Base-by-base conservation (phyloP, 495 filamentous ascomycete genomes). In the Achaetomiella virescens region DNA sequence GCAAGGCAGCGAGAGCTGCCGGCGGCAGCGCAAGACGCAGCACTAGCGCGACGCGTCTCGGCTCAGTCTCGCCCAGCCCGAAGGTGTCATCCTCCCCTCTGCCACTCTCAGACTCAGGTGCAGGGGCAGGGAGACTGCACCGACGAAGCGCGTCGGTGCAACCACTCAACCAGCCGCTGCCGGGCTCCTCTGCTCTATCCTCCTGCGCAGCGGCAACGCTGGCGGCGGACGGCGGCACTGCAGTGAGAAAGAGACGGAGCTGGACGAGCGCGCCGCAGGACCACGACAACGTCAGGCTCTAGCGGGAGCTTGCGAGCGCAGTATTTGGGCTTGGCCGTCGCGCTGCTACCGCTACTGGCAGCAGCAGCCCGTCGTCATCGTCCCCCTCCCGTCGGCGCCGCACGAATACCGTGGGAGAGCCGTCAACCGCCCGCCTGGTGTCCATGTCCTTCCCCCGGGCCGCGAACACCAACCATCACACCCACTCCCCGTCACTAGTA, bases 1-100 rank as follows among this genome's bases (percentile, higher is more conserved):
- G 70, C 52, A 76, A 74, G n/a, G n/a, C n/a, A 51, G 52, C 62
- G 12, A 68, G 54, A 47, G 61, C 61, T 50, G 63, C 38, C 46
- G 66, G 54, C 44, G 64, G 47, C 58, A 60, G 66, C 65, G 31
- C 27, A 31, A 31, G 9, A 9, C 27, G 62, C 57, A 38, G 42
- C 42, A 22, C 41, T 17, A 53, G 38, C 40, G 18, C 18, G 2
- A 44, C 11, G 11, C 24, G 42, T 21, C n/a, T 52, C 29, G 40
- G 25, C 15, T 50, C 48, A 22, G 31, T 53, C 18, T 48, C 45
- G 6, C 45, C 45, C 5, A 46, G 37, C 17, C 53, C 31, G n/a
- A 41, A 33, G 52, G 8, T n/a, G 9, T 15, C 43, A 27, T 27
- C 41, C 40, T 35, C 59, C 41, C 56, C 61, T 17, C 24, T 53